Conservation (phyloP, 768 basidiomycete genomes). For the Amanita muscaria region DNA sequence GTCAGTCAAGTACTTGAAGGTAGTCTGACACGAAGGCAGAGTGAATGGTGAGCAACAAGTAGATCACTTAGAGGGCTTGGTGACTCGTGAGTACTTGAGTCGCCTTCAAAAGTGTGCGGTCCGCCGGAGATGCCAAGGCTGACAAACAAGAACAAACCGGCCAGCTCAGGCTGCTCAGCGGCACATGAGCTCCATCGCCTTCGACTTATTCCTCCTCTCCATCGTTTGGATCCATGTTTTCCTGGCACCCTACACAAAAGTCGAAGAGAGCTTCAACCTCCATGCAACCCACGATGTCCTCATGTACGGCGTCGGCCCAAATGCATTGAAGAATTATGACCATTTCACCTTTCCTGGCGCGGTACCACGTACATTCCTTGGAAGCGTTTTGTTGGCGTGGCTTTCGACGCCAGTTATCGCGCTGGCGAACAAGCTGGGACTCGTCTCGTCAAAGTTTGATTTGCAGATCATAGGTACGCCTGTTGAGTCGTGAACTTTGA, state of each 20-base stretch:
- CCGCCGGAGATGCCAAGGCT: too few relatives aligned
- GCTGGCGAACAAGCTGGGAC: conserved; percentile 31
- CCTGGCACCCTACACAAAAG: conserved; percentile 86
- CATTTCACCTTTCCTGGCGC: conserved; percentile 84
- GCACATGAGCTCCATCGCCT: background rate
- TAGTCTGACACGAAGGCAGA: too few relatives aligned
- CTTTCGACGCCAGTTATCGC: conserved; percentile 40
- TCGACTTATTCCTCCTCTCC: conserved; percentile 44
- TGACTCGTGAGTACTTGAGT: too few relatives aligned
- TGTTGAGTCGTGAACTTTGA: background rate
- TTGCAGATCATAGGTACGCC: conserved; percentile 62
- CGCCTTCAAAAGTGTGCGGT: too few relatives aligned
- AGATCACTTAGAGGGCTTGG: too few relatives aligned
- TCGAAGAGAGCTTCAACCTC: conserved; percentile 94
- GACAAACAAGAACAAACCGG: too few relatives aligned
- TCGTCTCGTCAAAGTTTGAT: conserved; percentile 49
- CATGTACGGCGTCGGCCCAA: conserved; percentile 49
- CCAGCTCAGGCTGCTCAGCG: too few relatives aligned
- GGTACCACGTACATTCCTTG: conserved; percentile 82
- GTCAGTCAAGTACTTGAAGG: too few relatives aligned
- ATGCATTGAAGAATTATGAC: conserved; percentile 57
- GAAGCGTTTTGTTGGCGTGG: conserved; percentile 62
- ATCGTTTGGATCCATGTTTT: conserved; percentile 61
- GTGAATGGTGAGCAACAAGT: too few relatives aligned
- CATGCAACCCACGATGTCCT: conserved; percentile 88